phyloP scores from a whole-genome alignment of 1,139 yeast species.

The Blastobotrys indianensis region DNA sequence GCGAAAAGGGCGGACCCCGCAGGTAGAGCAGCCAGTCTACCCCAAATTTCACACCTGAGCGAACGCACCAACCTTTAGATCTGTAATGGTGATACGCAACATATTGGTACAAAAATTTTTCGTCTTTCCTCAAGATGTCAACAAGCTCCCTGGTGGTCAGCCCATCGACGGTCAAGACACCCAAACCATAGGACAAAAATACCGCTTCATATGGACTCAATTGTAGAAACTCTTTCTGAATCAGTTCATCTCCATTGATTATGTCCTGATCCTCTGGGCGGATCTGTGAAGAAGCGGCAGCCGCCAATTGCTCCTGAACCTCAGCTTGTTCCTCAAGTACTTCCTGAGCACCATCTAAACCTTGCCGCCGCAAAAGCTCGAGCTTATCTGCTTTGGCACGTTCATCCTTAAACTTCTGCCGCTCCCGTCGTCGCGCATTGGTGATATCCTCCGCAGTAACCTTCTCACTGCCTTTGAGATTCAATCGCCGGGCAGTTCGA shows the following conservation, averaged over 20 bases:
- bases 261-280: slow-evolving; percentile 27
- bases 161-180: slow-evolving; percentile 33
- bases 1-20: slow-evolving; percentile 92
- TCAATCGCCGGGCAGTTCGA: slow-evolving; percentile 54
- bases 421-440: slow-evolving; percentile 60
- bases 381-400: slow-evolving; percentile 35
- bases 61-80: slow-evolving; percentile 90
- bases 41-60: slow-evolving; percentile 89
- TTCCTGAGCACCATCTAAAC: slow-evolving; percentile 18
- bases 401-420: slow-evolving; percentile 64
- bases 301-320: slow-evolving; percentile 4
- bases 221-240: slow-evolving; percentile 61
- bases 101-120: slow-evolving; percentile 41
- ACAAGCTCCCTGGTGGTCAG: slow-evolving; percentile 16
- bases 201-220: slow-evolving; percentile 71
- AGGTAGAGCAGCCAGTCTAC: slow-evolving; percentile 74
- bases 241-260: slow-evolving; percentile 36
- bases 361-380: slow-evolving; percentile 27
- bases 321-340: slow-evolving; percentile 14
- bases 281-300: slow-evolving; percentile 2
- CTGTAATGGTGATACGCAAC: slow-evolving; percentile 82
- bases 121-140: slow-evolving; percentile 13
- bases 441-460: slow-evolving; percentile 68
- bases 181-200: slow-evolving; percentile 54
- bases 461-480: slow-evolving; percentile 35